Conservation (phyloP, 495 filamentous ascomycete genomes). For the Schizothecium vesticola region DNA sequence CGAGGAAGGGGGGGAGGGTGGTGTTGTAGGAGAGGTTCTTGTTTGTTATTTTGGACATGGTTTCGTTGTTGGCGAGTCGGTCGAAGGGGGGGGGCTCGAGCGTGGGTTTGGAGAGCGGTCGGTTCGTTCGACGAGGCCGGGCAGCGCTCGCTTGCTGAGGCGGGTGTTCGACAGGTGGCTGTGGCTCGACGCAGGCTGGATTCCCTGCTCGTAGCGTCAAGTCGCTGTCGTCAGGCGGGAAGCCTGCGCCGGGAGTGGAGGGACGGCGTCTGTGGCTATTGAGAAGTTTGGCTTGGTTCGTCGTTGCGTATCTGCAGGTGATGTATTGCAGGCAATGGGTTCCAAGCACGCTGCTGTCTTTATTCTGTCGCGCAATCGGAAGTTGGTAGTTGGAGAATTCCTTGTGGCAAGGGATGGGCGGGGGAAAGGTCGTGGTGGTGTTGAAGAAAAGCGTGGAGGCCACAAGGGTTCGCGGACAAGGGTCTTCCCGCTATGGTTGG, state of each 20-base stretch:
- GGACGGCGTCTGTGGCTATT: background rate
- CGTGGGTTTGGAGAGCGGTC: background rate
- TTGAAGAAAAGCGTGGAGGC: background rate
- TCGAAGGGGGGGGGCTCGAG: conserved; percentile 5
- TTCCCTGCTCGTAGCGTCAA: no score
- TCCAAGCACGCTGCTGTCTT: background rate
- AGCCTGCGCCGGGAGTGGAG: background rate
- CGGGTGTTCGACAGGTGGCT: no score
- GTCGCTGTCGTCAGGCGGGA: background rate
- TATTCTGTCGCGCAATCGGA: background rate
- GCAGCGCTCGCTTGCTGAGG: no score
- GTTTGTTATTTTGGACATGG: conserved; percentile 46
- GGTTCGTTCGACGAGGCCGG: no score
- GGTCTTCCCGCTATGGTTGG: background rate
- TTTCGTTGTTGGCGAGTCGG: background rate
- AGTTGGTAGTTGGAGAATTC: background rate
- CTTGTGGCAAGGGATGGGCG: background rate
- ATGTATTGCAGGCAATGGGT: background rate
- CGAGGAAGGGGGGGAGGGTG: conserved; percentile 50
- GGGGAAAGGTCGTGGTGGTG: background rate
- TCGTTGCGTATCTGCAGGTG: background rate
- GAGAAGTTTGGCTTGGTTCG: background rate
- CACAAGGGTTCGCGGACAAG: background rate
- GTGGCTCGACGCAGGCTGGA: no score
- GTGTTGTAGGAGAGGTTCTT: conserved; percentile 50